Conservation (phyloP, 129 eudicot genomes). For the Rutidosis leptorrhynchoides region DNA sequence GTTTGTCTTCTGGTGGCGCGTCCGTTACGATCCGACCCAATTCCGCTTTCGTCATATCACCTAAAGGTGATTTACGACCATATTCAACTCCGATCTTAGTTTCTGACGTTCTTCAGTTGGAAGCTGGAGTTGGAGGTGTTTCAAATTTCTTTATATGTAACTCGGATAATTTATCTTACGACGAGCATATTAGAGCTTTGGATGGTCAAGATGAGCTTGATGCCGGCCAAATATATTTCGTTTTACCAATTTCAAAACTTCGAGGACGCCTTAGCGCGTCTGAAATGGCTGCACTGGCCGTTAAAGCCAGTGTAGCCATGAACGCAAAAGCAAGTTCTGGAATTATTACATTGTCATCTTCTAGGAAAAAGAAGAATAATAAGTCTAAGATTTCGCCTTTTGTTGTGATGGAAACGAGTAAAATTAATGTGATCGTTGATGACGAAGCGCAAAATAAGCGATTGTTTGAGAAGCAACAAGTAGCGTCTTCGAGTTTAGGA, state of each 20-base stretch:
- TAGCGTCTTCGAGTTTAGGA: background rate
- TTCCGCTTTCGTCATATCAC: constrained; percentile 26
- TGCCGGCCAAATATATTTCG: constrained; percentile 63
- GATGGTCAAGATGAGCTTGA: constrained; percentile 35
- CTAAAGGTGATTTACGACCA: constrained; percentile 34
- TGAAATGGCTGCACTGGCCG: constrained; percentile 79
- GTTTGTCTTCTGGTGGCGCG: constrained; percentile 27
- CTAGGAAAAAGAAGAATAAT: constrained; percentile 9
- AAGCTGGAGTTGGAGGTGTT: constrained; percentile 12
- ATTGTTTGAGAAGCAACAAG: background rate
- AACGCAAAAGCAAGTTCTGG: constrained; percentile 12
- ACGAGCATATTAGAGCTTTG: constrained; percentile 43
- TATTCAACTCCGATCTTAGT: constrained; percentile 36
- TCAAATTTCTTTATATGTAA: constrained; percentile 47
- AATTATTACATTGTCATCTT: background rate
- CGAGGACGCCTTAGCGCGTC: constrained; percentile 49
- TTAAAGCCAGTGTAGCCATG: constrained; percentile 68
- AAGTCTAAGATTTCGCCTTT: constrained; percentile 33
- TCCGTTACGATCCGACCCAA: background rate
- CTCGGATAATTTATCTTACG: constrained; percentile 59
- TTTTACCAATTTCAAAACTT: constrained; percentile 44
- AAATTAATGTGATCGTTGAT: constrained; percentile 36
- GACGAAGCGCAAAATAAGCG: constrained; percentile 11
- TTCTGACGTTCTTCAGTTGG: constrained; percentile 33
- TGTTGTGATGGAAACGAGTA: constrained; percentile 35